phyloP scores from a whole-genome alignment of 495 filamentous ascomycete species.

The Penicillium arizonense region DNA sequence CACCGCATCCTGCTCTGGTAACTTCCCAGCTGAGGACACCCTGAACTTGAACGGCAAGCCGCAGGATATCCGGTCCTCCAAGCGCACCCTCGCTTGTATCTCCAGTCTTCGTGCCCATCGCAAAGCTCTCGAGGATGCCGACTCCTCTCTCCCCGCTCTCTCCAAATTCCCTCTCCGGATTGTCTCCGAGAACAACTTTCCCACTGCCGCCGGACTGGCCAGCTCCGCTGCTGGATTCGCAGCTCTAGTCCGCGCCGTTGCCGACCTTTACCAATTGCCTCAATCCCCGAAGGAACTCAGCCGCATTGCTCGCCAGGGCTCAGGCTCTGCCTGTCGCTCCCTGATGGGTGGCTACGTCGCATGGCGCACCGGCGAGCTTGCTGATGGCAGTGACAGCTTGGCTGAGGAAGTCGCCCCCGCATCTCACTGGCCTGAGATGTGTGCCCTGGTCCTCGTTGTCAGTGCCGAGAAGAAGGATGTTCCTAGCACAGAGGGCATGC shows the following conservation, averaged over 20 bases:
- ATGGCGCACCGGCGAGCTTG: conserved; percentile 72
- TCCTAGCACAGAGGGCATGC: conserved; percentile 88
- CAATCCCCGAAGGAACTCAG: conserved; percentile 76
- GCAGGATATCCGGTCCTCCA: conserved; percentile 75
- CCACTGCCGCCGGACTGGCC: conserved; percentile 94
- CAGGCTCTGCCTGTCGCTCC: conserved; percentile 86
- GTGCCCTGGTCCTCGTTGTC: conserved; percentile 84
- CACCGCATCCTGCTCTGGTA: conserved; percentile 84
- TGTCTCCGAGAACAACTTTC: conserved; percentile 96
- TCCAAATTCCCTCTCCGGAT: conserved; percentile 72
- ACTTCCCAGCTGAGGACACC: conserved; percentile 67
- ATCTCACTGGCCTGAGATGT: conserved; percentile 92
- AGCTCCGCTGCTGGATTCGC: conserved; percentile 93
- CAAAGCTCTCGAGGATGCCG: conserved; percentile 64
- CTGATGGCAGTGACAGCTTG: conserved; percentile 77
- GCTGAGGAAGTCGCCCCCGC: conserved; percentile 85
- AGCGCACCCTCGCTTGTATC: conserved; percentile 89
- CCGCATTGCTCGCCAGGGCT: conserved; percentile 90
- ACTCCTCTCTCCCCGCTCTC: conserved; percentile 74
- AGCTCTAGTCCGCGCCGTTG: conserved; percentile 88
- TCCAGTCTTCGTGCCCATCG: conserved; percentile 77
- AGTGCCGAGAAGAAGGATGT: conserved; percentile 94
- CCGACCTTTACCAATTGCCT: conserved; percentile 83
- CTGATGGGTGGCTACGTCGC: conserved; percentile 95
- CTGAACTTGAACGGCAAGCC: conserved; percentile 80